phyloP scores from a whole-genome alignment of 1,139 yeast species.

The Candida labiduridarum region DNA sequence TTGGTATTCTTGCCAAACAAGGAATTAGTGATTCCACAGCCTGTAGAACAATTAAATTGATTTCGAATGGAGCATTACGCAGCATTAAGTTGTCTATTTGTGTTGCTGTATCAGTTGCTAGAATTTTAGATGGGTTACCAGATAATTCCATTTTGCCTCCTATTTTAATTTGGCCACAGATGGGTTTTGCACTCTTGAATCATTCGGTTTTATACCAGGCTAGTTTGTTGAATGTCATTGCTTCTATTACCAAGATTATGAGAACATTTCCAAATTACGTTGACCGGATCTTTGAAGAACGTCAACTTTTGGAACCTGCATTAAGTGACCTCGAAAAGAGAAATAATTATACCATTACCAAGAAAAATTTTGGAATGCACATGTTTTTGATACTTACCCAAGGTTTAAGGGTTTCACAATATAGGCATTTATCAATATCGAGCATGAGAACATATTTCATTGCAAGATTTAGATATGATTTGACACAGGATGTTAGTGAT shows the following conservation, averaged over 20 bases:
- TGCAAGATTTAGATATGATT: constrained; percentile 34
- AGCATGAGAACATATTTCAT: constrained; percentile 54
- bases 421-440: constrained; percentile 57
- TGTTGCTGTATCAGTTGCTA: constrained; percentile 53
- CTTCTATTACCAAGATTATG: constrained; percentile 29
- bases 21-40: constrained; percentile 68
- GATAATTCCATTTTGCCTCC: constrained; percentile 56
- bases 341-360: constrained; percentile 43
- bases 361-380: constrained; percentile 57
- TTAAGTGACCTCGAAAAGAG: constrained; percentile 49
- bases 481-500: constrained; percentile 7
- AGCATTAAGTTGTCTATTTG: constrained; percentile 40
- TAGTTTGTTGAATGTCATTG: constrained; percentile 46
- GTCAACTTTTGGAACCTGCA: constrained; percentile 42
- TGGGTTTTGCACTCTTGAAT: constrained; percentile 40
- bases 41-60: constrained; percentile 42
- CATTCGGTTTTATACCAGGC: constrained; percentile 53
- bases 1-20: constrained; percentile 67
- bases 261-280: constrained; percentile 26
- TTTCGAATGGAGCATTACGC: constrained; percentile 22
- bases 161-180: constrained; percentile 65
- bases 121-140: constrained; percentile 65
- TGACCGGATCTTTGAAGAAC: constrained; percentile 39
- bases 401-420: constrained; percentile 66
- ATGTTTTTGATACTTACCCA: constrained; percentile 55